A percentile compares a stretch with the other conserved stretches of the same genome.
Evolutionary conservation across 208 protist species (phyloP).

Genomic region (Acanthamoeba culbertsoni): DNA sequence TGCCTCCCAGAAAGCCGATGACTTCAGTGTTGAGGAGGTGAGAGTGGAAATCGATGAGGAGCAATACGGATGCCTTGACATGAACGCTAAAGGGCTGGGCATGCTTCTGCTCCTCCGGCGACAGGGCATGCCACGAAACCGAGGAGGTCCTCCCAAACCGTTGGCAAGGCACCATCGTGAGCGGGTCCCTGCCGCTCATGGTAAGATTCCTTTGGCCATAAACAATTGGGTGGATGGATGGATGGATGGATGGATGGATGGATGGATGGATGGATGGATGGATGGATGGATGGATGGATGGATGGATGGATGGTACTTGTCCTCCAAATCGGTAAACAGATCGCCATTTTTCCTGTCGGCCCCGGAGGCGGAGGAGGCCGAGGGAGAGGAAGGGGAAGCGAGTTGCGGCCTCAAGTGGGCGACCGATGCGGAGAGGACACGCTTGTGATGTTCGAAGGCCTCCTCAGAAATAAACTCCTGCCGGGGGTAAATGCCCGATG

Average conservation of each 20-base stretch:
- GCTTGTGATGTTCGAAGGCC: background rate
- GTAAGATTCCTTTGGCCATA: too few relatives aligned
- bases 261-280: background rate
- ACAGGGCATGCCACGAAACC: background rate
- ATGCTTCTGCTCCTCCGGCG: background rate
- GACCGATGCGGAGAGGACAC: background rate
- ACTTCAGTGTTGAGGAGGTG: conserved; percentile 53
- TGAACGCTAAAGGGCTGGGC: conserved; percentile 36
- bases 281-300: background rate
- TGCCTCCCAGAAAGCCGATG: conserved; percentile 47
- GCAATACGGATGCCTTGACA: conserved; percentile 20
- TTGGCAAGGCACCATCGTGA: conserved; percentile 54
- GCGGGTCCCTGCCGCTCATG: conserved; percentile 7
- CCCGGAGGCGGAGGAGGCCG: background rate
- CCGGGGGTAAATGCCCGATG: background rate
- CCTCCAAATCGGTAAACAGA: background rate
- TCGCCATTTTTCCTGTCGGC: background rate
- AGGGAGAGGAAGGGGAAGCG: background rate
- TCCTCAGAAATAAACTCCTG: background rate
- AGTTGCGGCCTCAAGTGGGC: background rate
- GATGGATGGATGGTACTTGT: background rate
- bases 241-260: background rate
- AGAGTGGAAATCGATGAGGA: conserved; percentile 55
- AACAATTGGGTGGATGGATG: background rate
- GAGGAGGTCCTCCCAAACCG: background rate